A percentile compares a stretch with the other conserved stretches of the same genome.
Conservation (phyloP, 2,329 filamentous ascomycete species). For the Rhinocladiella similis region DNA sequence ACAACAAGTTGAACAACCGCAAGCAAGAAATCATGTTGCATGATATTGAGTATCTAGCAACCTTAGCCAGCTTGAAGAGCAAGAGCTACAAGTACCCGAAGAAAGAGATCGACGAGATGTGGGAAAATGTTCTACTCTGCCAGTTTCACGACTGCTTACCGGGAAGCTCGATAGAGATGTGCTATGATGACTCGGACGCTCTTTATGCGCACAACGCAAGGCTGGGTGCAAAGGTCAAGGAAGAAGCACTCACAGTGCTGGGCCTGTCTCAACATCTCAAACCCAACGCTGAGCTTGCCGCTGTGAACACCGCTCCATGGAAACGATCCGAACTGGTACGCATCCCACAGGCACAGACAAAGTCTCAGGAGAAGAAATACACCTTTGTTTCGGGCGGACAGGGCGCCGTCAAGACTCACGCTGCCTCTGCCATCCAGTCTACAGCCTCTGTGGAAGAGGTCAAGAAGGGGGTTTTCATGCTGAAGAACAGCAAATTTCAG, state of each 20-base stretch:
- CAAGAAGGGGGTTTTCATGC: slow-evolving; percentile 66
- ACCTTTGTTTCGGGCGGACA: slow-evolving; percentile 49
- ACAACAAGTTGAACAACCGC: slow-evolving; percentile 95
- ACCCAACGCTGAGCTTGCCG: slow-evolving; percentile 53
- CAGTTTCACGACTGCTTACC: slow-evolving; percentile 98
- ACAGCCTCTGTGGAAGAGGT: slow-evolving; percentile 53
- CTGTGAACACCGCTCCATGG: slow-evolving; percentile 88
- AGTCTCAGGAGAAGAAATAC: slow-evolving; percentile 35
- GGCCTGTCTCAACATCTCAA: slow-evolving; percentile 55
- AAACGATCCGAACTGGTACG: slow-evolving; percentile 71
- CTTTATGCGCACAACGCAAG: slow-evolving; percentile 82
- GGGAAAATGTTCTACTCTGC: slow-evolving; percentile 87
- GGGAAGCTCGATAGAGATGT: slow-evolving; percentile 95
- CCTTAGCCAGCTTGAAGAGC: slow-evolving; percentile 74
- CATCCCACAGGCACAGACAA: slow-evolving; percentile 47
- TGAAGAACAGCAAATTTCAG: slow-evolving; percentile 75
- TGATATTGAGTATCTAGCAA: slow-evolving; percentile 84
- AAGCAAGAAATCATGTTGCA: slow-evolving; percentile 81
- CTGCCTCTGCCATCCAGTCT: slow-evolving; percentile 27
- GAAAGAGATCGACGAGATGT: slow-evolving; percentile 90
- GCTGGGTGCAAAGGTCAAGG: slow-evolving; percentile 70
- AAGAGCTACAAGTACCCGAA: slow-evolving; percentile 85
- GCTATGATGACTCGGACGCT: slow-evolving; percentile 92
- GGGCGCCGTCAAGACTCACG: slow-evolving; percentile 42
- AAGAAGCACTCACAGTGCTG: slow-evolving; percentile 67